Base-by-base conservation (phyloP, 495 filamentous ascomycete species). In the Aspergillus diversus region DNA sequence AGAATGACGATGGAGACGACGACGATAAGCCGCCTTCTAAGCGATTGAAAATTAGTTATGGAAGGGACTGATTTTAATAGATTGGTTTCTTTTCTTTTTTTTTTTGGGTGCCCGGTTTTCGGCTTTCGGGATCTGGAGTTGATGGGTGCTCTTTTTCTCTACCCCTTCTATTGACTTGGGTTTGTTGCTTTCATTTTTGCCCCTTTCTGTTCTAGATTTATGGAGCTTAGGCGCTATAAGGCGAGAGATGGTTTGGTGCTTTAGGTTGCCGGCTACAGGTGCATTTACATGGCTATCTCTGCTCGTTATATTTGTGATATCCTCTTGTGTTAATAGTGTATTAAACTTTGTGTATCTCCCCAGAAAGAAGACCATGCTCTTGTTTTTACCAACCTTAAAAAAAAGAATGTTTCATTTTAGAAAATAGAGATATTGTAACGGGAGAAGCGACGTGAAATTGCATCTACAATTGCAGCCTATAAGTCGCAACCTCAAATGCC, bases 401-500 rank as follows among this genome's bases (percentile, higher is more conserved):
- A 27, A 27, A 27, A 27, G 21, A 27, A 27, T 27, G 21, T 27
- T 27, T 27, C 21, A 27, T 27, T 27, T 27, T 27, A 27, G 21
- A 27, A 27, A 27, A 27, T 27, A 27, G 2, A 27, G 21, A 27
- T 27, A 27, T 27, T 27, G 21, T 27, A 27, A 27, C 21, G 21
- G 21, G 21, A 27, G 21, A 27, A 27, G 21, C 21, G 21, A 27
- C 21, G 21, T 27, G 21, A 27, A 27, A 43, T 43, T 43, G 5
- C 39, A 5, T 53, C 67, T 68, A 89, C 67, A 98, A 71, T 72
- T 91, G 86, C 68, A 97, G 77, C 69, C 90, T 86, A 71, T 84
- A 97, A 1, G 90, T 96, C 33, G 88, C 91, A 33, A 99, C 90
- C 83, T 99, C 95, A 76, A 97, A 99, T 32, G 93, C 86, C 75